These are phyloP conservation scores for Oidiodendron maius DNA, from an alignment of 495 filamentous ascomycete genomes.

Conservation along the genomic window DNA sequence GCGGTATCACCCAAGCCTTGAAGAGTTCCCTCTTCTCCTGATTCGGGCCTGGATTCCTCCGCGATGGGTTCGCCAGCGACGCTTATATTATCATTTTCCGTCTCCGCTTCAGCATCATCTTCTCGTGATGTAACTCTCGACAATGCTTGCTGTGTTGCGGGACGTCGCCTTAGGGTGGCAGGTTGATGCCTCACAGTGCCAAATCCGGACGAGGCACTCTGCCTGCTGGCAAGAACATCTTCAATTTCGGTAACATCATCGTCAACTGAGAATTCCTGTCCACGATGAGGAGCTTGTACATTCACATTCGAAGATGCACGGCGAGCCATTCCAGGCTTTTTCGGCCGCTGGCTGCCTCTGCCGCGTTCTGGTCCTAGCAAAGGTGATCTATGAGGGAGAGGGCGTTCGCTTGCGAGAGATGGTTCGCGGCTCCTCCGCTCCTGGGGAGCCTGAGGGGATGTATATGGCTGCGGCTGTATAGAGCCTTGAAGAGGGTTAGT, in stretches of 20 bases:
- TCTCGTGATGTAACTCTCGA: slow-evolving; percentile 48
- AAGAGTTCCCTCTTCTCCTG: slow-evolving; percentile 21
- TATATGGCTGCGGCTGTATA: slow-evolving; percentile 22
- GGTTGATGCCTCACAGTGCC: slow-evolving; percentile 39
- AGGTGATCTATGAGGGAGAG: slow-evolving; percentile 36
- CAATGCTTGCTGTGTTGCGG: slow-evolving; percentile 52
- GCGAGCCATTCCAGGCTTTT: slow-evolving; percentile 65
- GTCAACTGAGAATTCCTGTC: slow-evolving; percentile 89
- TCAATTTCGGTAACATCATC: slow-evolving; percentile 85
- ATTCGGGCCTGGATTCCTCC: slow-evolving; percentile 23
- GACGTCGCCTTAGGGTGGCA: slow-evolving; percentile 68
- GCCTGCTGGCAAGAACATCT: slow-evolving; percentile 34
- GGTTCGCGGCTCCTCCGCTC: slow-evolving; percentile 20
- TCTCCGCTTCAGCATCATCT: slow-evolving; percentile 41
- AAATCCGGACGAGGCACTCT: slow-evolving; percentile 19
- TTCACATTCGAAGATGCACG: slow-evolving; percentile 72
- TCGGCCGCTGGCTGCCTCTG: slow-evolving; percentile 45
- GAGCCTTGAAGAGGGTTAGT: slow-evolving; percentile 23
- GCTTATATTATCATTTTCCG: slow-evolving; percentile 24
- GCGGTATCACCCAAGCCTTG: slow-evolving; percentile 24
- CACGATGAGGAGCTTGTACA: slow-evolving; percentile 65
- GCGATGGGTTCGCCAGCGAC: neutral
- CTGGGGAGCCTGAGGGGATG: neutral
- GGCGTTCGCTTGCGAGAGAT: slow-evolving; percentile 16
- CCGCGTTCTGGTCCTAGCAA: slow-evolving; percentile 51